A percentile compares a stretch with the other conserved stretches of the same genome.
These are phyloP conservation scores for Conoideocrella luteorostrata DNA, from an alignment of 2,329 filamentous ascomycete species.

Conservation along the genomic window DNA sequence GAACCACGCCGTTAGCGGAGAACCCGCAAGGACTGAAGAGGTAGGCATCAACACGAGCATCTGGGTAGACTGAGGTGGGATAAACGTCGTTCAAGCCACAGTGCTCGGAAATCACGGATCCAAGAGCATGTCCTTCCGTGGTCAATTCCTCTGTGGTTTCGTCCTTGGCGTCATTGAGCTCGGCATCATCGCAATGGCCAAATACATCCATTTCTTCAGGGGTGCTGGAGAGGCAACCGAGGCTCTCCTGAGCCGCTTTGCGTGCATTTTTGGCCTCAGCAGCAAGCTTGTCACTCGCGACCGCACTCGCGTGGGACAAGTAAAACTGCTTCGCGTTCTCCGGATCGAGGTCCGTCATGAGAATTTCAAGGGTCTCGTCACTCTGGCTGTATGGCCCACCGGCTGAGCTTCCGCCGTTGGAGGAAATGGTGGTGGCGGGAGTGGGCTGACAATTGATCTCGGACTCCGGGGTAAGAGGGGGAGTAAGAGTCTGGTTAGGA, in stretches of 20 bases:
- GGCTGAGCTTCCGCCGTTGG: constrained; percentile 35
- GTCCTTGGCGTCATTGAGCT: constrained; percentile 47
- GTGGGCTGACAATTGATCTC: constrained; percentile 31
- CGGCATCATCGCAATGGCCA: constrained; percentile 53
- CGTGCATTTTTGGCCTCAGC: constrained; percentile 59
- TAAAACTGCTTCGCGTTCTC: constrained; percentile 68
- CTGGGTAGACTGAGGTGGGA: constrained; percentile 77
- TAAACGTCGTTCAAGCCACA: constrained; percentile 90
- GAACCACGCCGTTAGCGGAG: constrained; percentile 92
- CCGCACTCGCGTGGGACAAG: constrained; percentile 69
- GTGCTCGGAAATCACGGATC: constrained; percentile 82
- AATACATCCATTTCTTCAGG: constrained; percentile 73
- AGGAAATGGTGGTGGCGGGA: constrained; percentile 45
- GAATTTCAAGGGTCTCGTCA: constrained; percentile 71
- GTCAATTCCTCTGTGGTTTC: constrained; percentile 66
- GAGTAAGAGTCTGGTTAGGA: constrained; percentile 71
- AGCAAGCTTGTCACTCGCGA: constrained; percentile 75
- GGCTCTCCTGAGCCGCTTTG: constrained; percentile 50
- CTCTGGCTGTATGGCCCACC: constrained; percentile 38
- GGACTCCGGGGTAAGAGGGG: constrained; percentile 68
- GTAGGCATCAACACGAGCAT: constrained; percentile 91
- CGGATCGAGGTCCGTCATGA: constrained; percentile 66
- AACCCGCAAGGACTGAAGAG: constrained; percentile 96
- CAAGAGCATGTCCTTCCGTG: constrained; percentile 89
- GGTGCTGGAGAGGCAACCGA: constrained; percentile 50